These are phyloP conservation scores for Stellera chamaejasme DNA, from an alignment of 345 rosid genomes.

Conservation along the genomic window DNA sequence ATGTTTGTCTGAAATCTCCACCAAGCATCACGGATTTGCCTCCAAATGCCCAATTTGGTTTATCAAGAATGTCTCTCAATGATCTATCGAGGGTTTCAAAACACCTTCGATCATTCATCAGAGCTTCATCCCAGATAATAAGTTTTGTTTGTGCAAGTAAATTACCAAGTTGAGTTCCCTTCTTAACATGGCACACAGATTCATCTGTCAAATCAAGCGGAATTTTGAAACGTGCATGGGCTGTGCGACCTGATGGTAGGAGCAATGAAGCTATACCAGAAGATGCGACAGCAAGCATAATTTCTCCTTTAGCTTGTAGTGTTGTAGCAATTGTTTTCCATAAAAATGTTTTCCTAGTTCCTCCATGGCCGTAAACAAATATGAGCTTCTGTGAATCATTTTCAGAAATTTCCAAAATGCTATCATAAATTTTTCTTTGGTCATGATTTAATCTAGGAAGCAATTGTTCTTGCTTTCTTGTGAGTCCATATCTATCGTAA, in stretches of 20 bases:
- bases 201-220: not conserved
- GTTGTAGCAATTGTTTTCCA: not conserved
- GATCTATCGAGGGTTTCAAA: slow-evolving; percentile 5
- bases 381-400: not conserved
- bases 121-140: not conserved
- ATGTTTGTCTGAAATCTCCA: not conserved
- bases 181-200: slow-evolving; percentile 3
- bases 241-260: not conserved
- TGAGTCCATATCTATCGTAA: not conserved
- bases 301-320: not conserved
- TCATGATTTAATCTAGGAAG: not conserved
- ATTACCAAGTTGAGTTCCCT: not conserved
- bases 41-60: not conserved
- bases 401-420: not conserved
- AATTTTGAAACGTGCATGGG: slow-evolving; percentile 8
- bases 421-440: not conserved
- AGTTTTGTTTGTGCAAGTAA: not conserved
- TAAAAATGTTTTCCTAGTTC: not conserved
- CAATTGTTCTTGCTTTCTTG: too few species aligned
- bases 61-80: not conserved
- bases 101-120: slow-evolving; percentile 1
- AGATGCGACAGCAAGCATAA: not conserved
- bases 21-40: slow-evolving; percentile 3
- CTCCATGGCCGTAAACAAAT: not conserved
- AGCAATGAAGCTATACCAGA: not conserved